These are phyloP conservation scores for Alternaria arborescens DNA, from an alignment of 2,329 filamentous ascomycete genomes.

Conservation along the genomic window DNA sequence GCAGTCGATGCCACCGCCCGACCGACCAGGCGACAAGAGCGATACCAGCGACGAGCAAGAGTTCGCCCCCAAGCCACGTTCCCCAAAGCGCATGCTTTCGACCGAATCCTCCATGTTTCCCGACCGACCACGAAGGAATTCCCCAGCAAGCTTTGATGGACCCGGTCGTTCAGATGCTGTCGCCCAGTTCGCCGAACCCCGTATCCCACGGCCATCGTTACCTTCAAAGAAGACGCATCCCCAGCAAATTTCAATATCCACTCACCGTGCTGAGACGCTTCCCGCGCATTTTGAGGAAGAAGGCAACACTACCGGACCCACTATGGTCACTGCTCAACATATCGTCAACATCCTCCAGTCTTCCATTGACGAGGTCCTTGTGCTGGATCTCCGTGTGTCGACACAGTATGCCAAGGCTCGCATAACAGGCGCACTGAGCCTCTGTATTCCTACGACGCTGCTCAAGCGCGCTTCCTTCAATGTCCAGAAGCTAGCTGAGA, in stretches of 20 bases:
- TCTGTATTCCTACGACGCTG: constrained; percentile 94
- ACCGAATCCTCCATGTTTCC: constrained; percentile 53
- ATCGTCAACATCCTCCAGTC: constrained; percentile 59
- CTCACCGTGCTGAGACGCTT: constrained; percentile 58
- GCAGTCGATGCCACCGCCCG: constrained; percentile 41
- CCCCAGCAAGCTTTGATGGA: constrained; percentile 57
- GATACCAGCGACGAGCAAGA: constrained; percentile 31
- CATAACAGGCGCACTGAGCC: constrained; percentile 82
- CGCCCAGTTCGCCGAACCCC: constrained; percentile 47
- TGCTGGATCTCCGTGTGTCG: constrained; percentile 87
- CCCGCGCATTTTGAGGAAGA: constrained; percentile 45
- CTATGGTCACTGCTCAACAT: constrained; percentile 59
- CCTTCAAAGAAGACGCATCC: constrained; percentile 32
- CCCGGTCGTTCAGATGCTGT: constrained; percentile 46
- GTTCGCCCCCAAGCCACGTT: constrained; percentile 46
- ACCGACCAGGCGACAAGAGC: constrained; percentile 20
- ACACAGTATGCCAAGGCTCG: constrained; percentile 80
- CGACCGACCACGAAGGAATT: constrained; percentile 56
- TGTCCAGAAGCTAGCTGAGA: constrained; percentile 84
- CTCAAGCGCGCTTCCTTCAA: constrained; percentile 92
- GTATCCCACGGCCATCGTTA: constrained; percentile 43
- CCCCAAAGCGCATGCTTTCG: constrained; percentile 60
- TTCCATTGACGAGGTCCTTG: constrained; percentile 64
- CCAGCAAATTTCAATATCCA: constrained; percentile 26
- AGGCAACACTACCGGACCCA: constrained; percentile 42